A percentile compares a stretch with the other conserved stretches of the same genome.
Evolutionary conservation across 148 eudicot genomes (phyloP).

Genomic region (Chenopodium berlandieri): DNA sequence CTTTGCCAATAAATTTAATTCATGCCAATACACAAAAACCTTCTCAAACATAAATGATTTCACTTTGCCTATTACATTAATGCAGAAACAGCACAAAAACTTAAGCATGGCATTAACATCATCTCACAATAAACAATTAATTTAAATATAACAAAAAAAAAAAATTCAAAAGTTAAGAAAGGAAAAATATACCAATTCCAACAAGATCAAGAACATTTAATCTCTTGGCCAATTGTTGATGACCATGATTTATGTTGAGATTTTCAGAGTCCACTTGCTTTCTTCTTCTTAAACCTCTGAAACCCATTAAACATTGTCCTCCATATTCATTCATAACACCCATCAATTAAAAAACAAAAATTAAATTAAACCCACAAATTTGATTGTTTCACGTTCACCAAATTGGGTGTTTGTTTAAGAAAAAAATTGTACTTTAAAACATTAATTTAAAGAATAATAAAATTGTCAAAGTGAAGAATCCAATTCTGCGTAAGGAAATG

Average conservation of each 20-base stretch:
- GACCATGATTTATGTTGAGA: conserved; percentile 24
- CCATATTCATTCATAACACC: conserved; percentile 15
- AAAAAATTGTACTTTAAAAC: too few species aligned
- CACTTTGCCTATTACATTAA: background rate
- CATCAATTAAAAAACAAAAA: background rate
- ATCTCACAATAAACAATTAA: background rate
- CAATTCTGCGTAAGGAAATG: background rate
- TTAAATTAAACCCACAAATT: background rate
- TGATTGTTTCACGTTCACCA: background rate
- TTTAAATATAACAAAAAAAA: background rate
- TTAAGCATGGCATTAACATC: background rate
- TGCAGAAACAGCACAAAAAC: background rate
- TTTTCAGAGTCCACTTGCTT: conserved; percentile 77
- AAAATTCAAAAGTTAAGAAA: background rate
- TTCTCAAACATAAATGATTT: too few species aligned
- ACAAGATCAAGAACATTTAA: conserved; percentile 72
- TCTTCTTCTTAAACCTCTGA: conserved; percentile 63
- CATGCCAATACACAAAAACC: background rate
- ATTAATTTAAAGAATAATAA: too few species aligned
- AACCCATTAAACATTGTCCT: conserved; percentile 31
- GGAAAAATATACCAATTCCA: conserved; percentile 60
- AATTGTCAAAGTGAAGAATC: background rate
- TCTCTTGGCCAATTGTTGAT: conserved; percentile 71
- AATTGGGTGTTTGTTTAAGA: background rate
- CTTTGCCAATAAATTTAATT: too few species aligned